phyloP scores from a whole-genome alignment of 768 basidiomycete genomes.

The Cubamyces sp. region DNA sequence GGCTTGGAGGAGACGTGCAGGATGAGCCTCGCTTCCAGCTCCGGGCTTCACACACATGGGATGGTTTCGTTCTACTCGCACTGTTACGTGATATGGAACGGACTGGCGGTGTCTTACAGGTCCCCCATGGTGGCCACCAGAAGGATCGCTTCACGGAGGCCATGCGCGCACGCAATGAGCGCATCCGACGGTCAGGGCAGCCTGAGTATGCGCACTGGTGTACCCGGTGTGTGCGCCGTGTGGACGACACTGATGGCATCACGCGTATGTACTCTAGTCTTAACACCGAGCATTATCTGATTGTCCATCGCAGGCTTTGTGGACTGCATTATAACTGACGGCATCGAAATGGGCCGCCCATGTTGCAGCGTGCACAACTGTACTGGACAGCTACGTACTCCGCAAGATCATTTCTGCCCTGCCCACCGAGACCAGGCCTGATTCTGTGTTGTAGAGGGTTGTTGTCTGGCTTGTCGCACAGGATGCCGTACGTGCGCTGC shows the following conservation, averaged over 20 bases:
- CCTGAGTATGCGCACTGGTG: conserved; percentile 37
- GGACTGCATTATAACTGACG: too few species aligned
- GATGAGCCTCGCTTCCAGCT: neutral
- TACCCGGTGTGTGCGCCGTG: conserved; percentile 33
- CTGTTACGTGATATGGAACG: conserved; percentile 31
- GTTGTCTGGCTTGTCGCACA: too few species aligned
- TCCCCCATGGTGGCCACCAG: conserved; percentile 33
- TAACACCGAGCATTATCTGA: too few species aligned
- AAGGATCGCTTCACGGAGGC: conserved; percentile 31
- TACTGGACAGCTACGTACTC: too few species aligned
- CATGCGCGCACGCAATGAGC: conserved; percentile 32
- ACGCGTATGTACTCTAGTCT: too few species aligned
- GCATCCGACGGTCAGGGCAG: conserved; percentile 32
- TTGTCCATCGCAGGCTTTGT: too few species aligned
- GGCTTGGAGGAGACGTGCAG: neutral
- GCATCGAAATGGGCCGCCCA: too few species aligned
- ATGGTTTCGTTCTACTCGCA: conserved; percentile 30
- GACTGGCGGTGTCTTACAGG: conserved; percentile 16
- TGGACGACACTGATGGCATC: conserved; percentile 17
- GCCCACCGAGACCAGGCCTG: too few species aligned
- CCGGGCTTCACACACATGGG: conserved; percentile 29
- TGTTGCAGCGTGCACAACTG: too few species aligned
- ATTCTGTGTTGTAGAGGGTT: too few species aligned
- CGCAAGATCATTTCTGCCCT: too few species aligned
- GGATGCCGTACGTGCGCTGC: too few species aligned